Base-by-base conservation (phyloP, 495 filamentous ascomycete species). In the Mycothermus thermophilus region DNA sequence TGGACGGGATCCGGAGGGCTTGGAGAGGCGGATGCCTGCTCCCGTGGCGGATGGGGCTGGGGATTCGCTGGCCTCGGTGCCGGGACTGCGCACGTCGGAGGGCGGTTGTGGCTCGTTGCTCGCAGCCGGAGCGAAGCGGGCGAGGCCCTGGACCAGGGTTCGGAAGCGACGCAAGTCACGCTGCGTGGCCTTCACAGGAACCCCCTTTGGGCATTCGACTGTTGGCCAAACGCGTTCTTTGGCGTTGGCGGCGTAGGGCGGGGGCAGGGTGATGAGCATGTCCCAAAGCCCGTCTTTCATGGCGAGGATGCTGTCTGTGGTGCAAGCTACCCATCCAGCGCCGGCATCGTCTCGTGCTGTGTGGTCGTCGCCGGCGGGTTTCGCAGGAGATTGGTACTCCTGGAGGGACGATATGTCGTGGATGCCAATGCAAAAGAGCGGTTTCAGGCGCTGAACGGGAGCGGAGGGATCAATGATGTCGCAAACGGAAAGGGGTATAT, bases 251-350 rank as follows among this genome's bases (percentile, higher is more conserved):
- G 63, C 45, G 44, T 81, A 60, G 1, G 63, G 47, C 1, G 79
- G 66, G 0, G 86, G 84, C 40, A 95, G 62, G 11, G 79, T 83
- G 42, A 94, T 72, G 32, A 94, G 69, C 29, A 88, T 65, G 52
- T 97, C 90, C 60, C 83, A 97, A 13, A 96, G 76, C 12, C 76
- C 66, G 18, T 73, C 66, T 55, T 95, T 97, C 57, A 80, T 79
- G 37, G 71, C 73, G 23, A 97, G 67, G 34, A 97, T 80, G 47
- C 77, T 85, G 54, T 97, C 90, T 15, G 90, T 96, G 20, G 87
- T 90, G 54, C 87, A 95, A 1, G 90, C 90, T 29, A 93, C 72
- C 87, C 86, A 96, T 9, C 82, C 77, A 1, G 72, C 64, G 8
- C 71, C 68, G 15, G 58, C 51, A 23, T 77, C 77, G 9, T 65